phyloP scores from a whole-genome alignment of 768 basidiomycete species.

The Boletus reticulatus region DNA sequence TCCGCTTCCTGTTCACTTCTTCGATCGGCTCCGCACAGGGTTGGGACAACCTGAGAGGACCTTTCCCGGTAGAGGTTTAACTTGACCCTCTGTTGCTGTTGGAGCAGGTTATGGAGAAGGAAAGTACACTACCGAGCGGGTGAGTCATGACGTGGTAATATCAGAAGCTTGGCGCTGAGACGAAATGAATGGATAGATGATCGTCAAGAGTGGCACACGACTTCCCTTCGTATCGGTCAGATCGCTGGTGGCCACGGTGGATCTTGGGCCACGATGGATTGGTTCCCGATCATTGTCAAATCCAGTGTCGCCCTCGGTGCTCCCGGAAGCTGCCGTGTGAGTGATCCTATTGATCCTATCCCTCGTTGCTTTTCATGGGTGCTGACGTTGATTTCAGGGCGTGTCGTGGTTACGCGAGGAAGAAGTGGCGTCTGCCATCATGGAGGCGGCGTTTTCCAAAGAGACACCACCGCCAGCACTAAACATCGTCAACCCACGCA shows the following conservation, averaged over 20 bases:
- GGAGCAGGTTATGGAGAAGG: constrained; percentile 36
- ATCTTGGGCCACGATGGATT: constrained; percentile 44
- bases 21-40: constrained; percentile 20
- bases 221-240: constrained; percentile 34
- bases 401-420: constrained; percentile 46
- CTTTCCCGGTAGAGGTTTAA: constrained; percentile 38
- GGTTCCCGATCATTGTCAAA: constrained; percentile 45
- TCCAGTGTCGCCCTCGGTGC: constrained; percentile 27
- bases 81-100: constrained; percentile 24
- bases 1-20: constrained; percentile 27
- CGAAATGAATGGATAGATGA: constrained; percentile 13
- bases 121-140: constrained; percentile 38
- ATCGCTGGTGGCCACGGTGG: constrained; percentile 38
- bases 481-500: constrained; percentile 40
- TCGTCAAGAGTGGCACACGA: constrained; percentile 25
- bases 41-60: constrained; percentile 27
- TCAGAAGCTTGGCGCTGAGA: not conserved
- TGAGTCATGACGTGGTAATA: constrained; percentile 4
- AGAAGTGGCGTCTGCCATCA: constrained; percentile 33
- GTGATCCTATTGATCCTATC: constrained; percentile 5
- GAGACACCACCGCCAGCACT: constrained; percentile 21
- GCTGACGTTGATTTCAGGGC: not conserved
- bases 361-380: too few species aligned
- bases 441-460: constrained; percentile 26
- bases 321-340: constrained; percentile 34